These are phyloP conservation scores for Drosera capensis DNA, from an alignment of 148 eudicot species.

Conservation along the genomic window DNA sequence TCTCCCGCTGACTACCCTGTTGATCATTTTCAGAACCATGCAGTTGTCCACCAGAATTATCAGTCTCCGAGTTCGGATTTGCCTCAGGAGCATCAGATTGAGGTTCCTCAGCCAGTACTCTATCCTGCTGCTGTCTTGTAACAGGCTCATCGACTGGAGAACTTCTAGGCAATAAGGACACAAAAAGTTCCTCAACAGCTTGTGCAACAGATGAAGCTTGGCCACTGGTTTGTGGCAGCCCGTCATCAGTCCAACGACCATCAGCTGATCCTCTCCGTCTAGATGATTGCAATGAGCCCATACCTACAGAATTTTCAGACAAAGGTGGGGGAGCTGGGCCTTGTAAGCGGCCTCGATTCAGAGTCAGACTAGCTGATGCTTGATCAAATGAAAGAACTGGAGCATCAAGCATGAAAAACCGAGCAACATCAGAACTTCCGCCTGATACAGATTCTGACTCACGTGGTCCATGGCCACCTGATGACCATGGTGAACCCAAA, in stretches of 20 bases:
- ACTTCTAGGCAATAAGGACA: slow-evolving; percentile 38
- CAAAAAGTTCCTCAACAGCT: slow-evolving; percentile 70
- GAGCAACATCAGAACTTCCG: slow-evolving; percentile 54
- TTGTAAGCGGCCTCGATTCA: slow-evolving; percentile 56
- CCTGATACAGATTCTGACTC: slow-evolving; percentile 50
- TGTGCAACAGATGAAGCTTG: slow-evolving; percentile 75
- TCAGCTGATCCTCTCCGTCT: slow-evolving; percentile 90
- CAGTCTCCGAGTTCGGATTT: slow-evolving; percentile 15
- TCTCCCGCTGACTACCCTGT: slow-evolving; percentile 21
- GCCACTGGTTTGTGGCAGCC: slow-evolving; percentile 88
- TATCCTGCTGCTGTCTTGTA: slow-evolving; percentile 28
- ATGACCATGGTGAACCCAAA: slow-evolving; percentile 39
- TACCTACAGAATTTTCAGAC: slow-evolving; percentile 75
- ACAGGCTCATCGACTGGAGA: slow-evolving; percentile 19
- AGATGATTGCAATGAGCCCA: slow-evolving; percentile 54
- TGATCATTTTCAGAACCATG: slow-evolving; percentile 23
- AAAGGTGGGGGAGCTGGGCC: slow-evolving; percentile 55
- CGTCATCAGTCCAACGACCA: slow-evolving; percentile 99
- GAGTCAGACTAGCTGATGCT: slow-evolving; percentile 41
- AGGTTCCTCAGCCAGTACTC: slow-evolving; percentile 19
- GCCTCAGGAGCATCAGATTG: slow-evolving; percentile 18
- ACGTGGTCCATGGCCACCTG: slow-evolving; percentile 48
- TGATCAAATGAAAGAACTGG: slow-evolving; percentile 66
- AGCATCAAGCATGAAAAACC: slow-evolving; percentile 80
- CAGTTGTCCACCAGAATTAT: slow-evolving; percentile 19